phyloP scores from a whole-genome alignment of 768 basidiomycete species.

The Phlebiopsis gigantea region DNA sequence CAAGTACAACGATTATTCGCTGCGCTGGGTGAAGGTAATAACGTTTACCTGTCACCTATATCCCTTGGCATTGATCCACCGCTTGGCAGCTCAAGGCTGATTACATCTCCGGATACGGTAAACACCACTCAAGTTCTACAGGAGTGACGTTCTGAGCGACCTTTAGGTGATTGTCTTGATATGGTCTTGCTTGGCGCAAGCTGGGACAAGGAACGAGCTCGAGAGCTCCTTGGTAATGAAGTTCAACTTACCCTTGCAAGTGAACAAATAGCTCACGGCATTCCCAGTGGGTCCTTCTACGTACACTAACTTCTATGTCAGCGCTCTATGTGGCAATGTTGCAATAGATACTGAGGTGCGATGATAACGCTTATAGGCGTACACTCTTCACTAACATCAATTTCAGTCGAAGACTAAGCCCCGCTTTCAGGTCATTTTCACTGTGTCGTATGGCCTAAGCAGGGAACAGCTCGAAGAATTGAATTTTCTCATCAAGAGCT shows the following conservation, averaged over 20 bases:
- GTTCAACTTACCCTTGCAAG: neutral
- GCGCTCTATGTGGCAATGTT: slow-evolving; percentile 47
- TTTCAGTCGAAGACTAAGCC: slow-evolving; percentile 41
- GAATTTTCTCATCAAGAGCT: slow-evolving; percentile 59
- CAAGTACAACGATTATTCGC: slow-evolving; percentile 53
- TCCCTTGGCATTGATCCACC: neutral
- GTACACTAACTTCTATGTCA: slow-evolving; percentile 79
- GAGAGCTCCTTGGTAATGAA: slow-evolving; percentile 64
- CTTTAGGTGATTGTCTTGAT: slow-evolving; percentile 58
- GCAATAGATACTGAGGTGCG: slow-evolving; percentile 36
- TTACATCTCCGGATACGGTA: slow-evolving; percentile 77
- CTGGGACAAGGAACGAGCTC: slow-evolving; percentile 76
- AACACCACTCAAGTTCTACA: neutral
- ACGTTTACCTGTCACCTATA: neutral
- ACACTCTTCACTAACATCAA: neutral
- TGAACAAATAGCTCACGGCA: neutral
- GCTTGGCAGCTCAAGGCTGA: slow-evolving; percentile 62
- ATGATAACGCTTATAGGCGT: neutral
- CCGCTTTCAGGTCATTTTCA: slow-evolving; percentile 71
- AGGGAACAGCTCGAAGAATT: slow-evolving; percentile 65
- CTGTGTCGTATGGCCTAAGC: slow-evolving; percentile 67
- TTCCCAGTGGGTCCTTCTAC: slow-evolving; percentile 59
- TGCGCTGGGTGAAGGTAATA: slow-evolving; percentile 78
- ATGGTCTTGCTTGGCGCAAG: slow-evolving; percentile 70
- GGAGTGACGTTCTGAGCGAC: neutral